Evolutionary conservation across 1,139 yeast species (phyloP), one percentile per base, ranked within the genome.

Genomic region (Hemisphaericaspora xylanilytica): DNA sequence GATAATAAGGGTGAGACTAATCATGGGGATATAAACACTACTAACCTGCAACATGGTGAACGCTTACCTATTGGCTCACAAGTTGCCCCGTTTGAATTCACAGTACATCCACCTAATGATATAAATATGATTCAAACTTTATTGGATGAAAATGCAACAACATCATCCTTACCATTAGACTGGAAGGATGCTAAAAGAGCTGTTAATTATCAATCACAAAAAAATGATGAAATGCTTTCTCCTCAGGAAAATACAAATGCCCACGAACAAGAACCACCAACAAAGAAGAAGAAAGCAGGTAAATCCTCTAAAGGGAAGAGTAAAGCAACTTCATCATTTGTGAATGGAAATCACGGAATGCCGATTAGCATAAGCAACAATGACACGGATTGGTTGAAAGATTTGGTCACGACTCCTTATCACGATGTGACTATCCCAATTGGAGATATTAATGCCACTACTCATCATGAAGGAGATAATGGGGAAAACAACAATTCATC

Each of bases 301-400:
- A 18, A 14, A 13, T 22, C 6, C 13, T 18, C 26, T 17, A 14
- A 9, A 14, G 28, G 17, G 20, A 36, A 35, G 20, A 28, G n/a
- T 12, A 18, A 18, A 5, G 10, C 20, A 5, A 5, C 20, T n/a
- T n/a, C 35, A 11, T 22, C 38, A 20, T 28, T 40, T 36, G 28
- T 35, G 11, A 38, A 35, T 33, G 45, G 44, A 14, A 42, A 41
- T 29, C 39, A 43, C 28, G 42, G 42, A 3, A 43, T 41, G 46
- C 43, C 42, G n/a, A 42, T 42, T 37, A 46, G 28, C 28, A 37
- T 40, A 10, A 32, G 40, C 25, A 36, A 33, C 31, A 42, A 50
- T 38, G 60, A 65, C 40, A 73, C 77, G 46, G 80, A 83, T 56
- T 78, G 94, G 95, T 53, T 87, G 37, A 70, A 78, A 44, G 83